Evolutionary conservation across 2,329 filamentous ascomycete genomes (phyloP).

Genomic region (Thelonectria blattea): DNA sequence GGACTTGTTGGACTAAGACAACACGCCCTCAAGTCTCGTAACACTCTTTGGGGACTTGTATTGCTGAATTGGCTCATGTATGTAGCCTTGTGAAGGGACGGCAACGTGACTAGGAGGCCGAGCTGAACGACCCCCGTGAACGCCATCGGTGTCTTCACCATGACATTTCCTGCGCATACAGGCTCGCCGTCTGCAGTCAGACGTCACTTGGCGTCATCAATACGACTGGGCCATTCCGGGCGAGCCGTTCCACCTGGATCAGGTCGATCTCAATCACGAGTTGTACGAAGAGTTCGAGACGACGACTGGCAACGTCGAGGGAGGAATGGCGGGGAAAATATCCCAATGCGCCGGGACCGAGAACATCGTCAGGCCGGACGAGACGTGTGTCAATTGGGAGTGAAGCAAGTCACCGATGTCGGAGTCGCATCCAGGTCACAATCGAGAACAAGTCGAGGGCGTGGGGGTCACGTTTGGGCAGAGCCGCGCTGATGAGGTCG

Average conservation of each 20-base stretch:
- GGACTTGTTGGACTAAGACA: too few species aligned
- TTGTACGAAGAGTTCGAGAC: slow-evolving; percentile 26
- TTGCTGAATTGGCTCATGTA: too few species aligned
- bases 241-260: slow-evolving; percentile 30
- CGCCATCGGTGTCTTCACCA: slow-evolving; percentile 38
- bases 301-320: neutral
- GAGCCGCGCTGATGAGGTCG: neutral
- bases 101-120: too few species aligned
- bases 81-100: too few species aligned
- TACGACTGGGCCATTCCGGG: slow-evolving; percentile 41
- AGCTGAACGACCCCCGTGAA: slow-evolving; percentile 10
- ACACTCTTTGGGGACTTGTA: too few species aligned
- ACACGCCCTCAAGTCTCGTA: too few species aligned
- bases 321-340: slow-evolving; percentile 38
- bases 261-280: slow-evolving; percentile 31
- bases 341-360: slow-evolving; percentile 29
- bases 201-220: slow-evolving; percentile 34
- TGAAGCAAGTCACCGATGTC: neutral
- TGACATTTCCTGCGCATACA: slow-evolving; percentile 40
- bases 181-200: slow-evolving; percentile 39
- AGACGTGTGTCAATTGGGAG: slow-evolving; percentile 15
- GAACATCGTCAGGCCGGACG: slow-evolving; percentile 32
- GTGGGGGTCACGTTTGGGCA: neutral
- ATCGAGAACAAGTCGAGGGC: neutral
- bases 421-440: neutral